Base-by-base conservation (phyloP, 1,284 basidiomycete species). In the Ustilago vetiveriae region DNA sequence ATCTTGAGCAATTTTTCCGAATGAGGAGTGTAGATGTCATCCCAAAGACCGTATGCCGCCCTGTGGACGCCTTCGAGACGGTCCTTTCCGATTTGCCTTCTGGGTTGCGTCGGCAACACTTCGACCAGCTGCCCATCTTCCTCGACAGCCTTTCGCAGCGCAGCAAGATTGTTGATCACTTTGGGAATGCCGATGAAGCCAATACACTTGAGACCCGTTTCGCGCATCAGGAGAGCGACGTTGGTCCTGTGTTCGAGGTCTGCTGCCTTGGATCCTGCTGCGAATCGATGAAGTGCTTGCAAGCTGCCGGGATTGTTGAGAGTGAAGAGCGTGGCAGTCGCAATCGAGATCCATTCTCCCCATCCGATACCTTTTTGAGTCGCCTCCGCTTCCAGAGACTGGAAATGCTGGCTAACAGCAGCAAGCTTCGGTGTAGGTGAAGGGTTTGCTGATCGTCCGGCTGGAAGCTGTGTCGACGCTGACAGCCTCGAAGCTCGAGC, bases 121-220 rank as follows among this genome's bases (percentile, higher is more conserved):
- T 36, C 22, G 6, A 72, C 71, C 3, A 80, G 64, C 38, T 80
- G 76, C 0, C 32, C 22, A 37, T 80, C 78, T 26, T 72, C 67
- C 21, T 82, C 80, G 6, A 80, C 78, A 0, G 66, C 73, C 11
- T 70, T 65, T 21, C 80, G 59, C 2, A 82, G 62, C n/a, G 78
- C 79, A 27, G 79, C 76, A 7, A 82, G 69, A 26, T 82, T 80
- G 65, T 82, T 82, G 62, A 82, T 82, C 24, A 75, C 74, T 83
- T 91, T 87, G 71, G 92, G 92, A 53, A 95, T 92, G 36, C 94
- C 94, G 67, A 92, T 88, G 82, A 96, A 94, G 71, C 94, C 91
- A 79, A 90, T 89, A 76, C 92, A 94, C 84, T 98, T 98, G 81
- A 98, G 82, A 5, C 92, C 92, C 9, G 90, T 88, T 85, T 98